Conservation (phyloP, 495 filamentous ascomycete species). For the Xylaria scruposa region DNA sequence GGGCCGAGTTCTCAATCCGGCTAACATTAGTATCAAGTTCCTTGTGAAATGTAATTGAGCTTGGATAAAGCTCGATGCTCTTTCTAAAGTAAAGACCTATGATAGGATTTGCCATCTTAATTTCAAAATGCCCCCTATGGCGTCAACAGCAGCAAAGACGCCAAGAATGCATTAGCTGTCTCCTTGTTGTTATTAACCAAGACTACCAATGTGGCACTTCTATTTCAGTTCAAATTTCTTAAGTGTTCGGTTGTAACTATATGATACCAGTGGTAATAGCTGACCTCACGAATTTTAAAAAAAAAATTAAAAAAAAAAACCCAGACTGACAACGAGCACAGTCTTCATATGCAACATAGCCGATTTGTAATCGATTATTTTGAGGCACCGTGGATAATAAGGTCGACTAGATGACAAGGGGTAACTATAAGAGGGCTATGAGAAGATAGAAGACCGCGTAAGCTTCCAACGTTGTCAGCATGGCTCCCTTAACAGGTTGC, state of each 20-base stretch:
- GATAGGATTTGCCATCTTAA: not conserved
- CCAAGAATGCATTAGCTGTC: not conserved
- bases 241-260: not conserved
- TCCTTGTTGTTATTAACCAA: not conserved
- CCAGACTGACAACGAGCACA: not conserved
- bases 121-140: not conserved
- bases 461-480: not conserved
- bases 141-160: not conserved
- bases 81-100: not conserved
- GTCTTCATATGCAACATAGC: not conserved
- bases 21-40: not conserved
- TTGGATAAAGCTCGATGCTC: conserved; percentile 20
- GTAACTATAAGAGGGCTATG: not conserved
- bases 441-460: not conserved
- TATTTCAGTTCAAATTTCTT: not conserved
- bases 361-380: not conserved
- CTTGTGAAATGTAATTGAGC: not conserved
- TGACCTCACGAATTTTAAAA: no score
- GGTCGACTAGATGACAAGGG: not conserved
- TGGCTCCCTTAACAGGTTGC: not conserved
- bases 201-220: not conserved
- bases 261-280: not conserved
- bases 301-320: no score
- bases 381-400: not conserved
- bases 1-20: conserved; percentile 35